These are phyloP conservation scores for Coemansia sp. DNA, from an alignment of 192 early-diverging fungal genomes.

Conservation along the genomic window DNA sequence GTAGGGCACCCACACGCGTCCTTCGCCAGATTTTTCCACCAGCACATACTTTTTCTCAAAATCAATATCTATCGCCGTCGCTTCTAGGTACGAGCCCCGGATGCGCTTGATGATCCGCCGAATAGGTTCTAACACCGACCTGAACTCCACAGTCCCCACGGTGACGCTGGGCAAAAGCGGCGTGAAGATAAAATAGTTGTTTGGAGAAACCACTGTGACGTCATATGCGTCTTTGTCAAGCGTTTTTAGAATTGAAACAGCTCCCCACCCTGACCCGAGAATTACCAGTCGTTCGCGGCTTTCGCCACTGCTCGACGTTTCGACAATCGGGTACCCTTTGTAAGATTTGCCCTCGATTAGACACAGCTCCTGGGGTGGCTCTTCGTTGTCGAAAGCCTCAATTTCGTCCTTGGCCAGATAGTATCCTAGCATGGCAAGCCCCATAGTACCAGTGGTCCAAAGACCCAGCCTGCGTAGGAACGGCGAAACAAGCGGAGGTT, in stretches of 20 bases:
- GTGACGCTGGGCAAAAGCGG: slow-evolving; percentile 75
- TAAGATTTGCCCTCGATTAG: slow-evolving; percentile 9
- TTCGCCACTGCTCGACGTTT: slow-evolving; percentile 4
- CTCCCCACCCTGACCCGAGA: slow-evolving; percentile 56
- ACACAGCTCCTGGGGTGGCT: slow-evolving; percentile 40
- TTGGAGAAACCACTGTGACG: slow-evolving; percentile 72
- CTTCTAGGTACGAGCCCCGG: slow-evolving; percentile 80
- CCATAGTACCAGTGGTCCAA: slow-evolving; percentile 24
- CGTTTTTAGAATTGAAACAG: slow-evolving; percentile 64
- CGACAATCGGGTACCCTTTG: slow-evolving; percentile 31
- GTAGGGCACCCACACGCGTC: slow-evolving; percentile 64
- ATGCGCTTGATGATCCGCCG: slow-evolving; percentile 85
- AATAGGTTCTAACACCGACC: slow-evolving; percentile 84
- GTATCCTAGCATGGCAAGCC: slow-evolving; percentile 19
- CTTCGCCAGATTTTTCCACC: slow-evolving; percentile 64
- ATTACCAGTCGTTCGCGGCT: slow-evolving; percentile 49
- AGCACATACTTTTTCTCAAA: slow-evolving; percentile 73
- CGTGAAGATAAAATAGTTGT: slow-evolving; percentile 89
- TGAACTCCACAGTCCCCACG: slow-evolving; percentile 85
- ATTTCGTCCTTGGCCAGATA: slow-evolving; percentile 37
- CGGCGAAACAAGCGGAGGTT: background rate
- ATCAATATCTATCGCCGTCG: slow-evolving; percentile 81
- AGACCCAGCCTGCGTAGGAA: slow-evolving; percentile 27
- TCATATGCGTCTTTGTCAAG: slow-evolving; percentile 75
- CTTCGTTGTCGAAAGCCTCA: slow-evolving; percentile 36